These are phyloP conservation scores for Talaromyces sp. DNA, from an alignment of 2,329 filamentous ascomycete genomes.

Conservation along the genomic window DNA sequence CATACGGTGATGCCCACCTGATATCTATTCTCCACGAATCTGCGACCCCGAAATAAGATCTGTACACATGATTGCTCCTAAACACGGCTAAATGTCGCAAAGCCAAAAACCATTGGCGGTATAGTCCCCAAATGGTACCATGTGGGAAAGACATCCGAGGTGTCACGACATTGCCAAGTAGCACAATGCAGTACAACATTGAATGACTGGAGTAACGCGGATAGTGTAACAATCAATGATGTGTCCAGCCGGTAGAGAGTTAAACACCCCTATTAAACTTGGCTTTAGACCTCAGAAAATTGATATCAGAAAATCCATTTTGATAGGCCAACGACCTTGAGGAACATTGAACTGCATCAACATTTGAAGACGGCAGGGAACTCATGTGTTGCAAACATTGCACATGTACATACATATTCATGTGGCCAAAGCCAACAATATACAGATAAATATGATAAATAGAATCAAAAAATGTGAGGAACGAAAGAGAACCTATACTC, in stretches of 20 bases:
- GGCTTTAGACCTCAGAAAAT: background rate
- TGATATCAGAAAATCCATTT: background rate
- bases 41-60: too few species aligned
- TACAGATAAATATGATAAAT: background rate
- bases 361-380: background rate
- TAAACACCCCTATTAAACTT: background rate
- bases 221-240: slow-evolving; percentile 58
- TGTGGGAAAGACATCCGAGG: too few species aligned
- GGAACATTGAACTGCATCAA: background rate
- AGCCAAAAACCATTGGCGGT: too few species aligned
- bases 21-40: too few species aligned
- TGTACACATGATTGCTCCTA: too few species aligned
- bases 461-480: background rate
- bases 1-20: too few species aligned
- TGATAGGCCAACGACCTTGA: background rate
- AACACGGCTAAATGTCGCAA: too few species aligned
- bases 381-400: background rate
- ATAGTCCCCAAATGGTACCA: too few species aligned
- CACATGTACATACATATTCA: background rate
- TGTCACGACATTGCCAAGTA: too few species aligned
- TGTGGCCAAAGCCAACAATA: background rate
- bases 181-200: too few species aligned
- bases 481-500: background rate
- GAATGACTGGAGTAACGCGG: slow-evolving; percentile 71
- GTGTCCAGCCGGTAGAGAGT: slow-evolving; percentile 41